Conservation (phyloP, 805 yeast species). For the Sungouiozyma ichnusensis region DNA sequence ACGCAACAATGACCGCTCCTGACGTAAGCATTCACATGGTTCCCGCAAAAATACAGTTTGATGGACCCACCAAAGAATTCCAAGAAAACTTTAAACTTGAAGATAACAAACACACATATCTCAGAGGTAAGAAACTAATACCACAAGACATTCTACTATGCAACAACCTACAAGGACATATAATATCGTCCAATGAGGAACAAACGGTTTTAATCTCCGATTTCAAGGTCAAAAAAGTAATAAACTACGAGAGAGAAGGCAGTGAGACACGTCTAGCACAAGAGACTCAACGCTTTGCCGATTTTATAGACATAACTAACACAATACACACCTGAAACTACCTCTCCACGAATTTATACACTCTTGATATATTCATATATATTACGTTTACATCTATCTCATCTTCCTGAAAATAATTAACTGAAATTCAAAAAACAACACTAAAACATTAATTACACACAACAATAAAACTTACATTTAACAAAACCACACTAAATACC, state of each 20-base stretch:
- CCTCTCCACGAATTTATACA: neutral
- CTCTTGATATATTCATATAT: no score
- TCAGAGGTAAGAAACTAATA: conserved; percentile 1
- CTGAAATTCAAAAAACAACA: no score
- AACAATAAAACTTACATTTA: no score
- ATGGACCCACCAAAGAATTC: neutral
- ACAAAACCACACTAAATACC: no score
- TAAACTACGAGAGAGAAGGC: conserved; percentile 34
- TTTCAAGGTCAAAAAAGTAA: conserved; percentile 2
- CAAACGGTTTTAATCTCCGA: neutral
- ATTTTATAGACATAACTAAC: conserved; percentile 14
- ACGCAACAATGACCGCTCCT: neutral
- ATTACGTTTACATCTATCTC: no score
- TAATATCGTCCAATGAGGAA: neutral
- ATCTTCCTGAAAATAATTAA: no score
- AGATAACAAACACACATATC: neutral
- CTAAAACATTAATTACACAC: no score
- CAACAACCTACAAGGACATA: neutral
- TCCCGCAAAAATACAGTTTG: neutral
- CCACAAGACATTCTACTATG: neutral
- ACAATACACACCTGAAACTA: conserved; percentile 9
- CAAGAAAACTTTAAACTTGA: neutral
- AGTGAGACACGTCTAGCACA: conserved; percentile 17
- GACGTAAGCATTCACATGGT: neutral
- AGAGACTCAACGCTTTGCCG: conserved; percentile 23